Conservation (phyloP, 257 asterid genomes). For the Cruciata laevipes region DNA sequence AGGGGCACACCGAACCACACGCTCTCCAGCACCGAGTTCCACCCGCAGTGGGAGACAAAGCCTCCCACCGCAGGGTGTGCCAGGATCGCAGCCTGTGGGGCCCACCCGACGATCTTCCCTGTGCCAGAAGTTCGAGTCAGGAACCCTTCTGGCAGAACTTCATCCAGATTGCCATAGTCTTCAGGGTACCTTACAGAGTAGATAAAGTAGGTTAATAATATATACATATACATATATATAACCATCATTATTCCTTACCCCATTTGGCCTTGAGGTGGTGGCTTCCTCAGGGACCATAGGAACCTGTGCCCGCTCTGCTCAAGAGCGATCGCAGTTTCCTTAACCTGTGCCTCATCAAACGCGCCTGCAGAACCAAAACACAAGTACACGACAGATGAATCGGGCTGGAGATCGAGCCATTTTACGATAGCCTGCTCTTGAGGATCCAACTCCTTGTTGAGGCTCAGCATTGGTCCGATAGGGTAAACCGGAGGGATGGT, state of each 20-base stretch:
- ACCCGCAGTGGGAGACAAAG: constrained; percentile 35
- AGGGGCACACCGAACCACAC: constrained; percentile 1
- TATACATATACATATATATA: too few species aligned
- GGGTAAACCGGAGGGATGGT: not conserved
- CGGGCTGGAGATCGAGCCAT: constrained; percentile 7
- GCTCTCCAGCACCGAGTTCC: constrained; percentile 4
- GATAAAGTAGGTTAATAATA: too few species aligned
- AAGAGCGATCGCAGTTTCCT: constrained; percentile 1
- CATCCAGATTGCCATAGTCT: constrained; percentile 19
- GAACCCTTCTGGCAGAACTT: constrained; percentile 35
- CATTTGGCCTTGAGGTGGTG: not conserved
- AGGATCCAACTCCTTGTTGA: not conserved
- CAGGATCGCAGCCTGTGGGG: constrained; percentile 20
- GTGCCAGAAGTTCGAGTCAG: constrained; percentile 18
- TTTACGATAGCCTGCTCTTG: not conserved
- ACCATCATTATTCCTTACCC: not conserved
- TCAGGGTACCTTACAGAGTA: not conserved
- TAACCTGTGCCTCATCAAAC: constrained; percentile 5
- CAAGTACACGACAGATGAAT: constrained; percentile 2
- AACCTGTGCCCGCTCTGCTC: constrained; percentile 6
- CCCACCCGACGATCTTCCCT: constrained; percentile 22
- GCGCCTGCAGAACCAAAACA: constrained; percentile 3
- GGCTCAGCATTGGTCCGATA: constrained; percentile 6
- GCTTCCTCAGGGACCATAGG: constrained; percentile 10
- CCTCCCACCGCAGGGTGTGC: constrained; percentile 33